These are phyloP conservation scores for Aspergillus tamarii DNA, from an alignment of 2,329 filamentous ascomycete genomes.

Conservation along the genomic window DNA sequence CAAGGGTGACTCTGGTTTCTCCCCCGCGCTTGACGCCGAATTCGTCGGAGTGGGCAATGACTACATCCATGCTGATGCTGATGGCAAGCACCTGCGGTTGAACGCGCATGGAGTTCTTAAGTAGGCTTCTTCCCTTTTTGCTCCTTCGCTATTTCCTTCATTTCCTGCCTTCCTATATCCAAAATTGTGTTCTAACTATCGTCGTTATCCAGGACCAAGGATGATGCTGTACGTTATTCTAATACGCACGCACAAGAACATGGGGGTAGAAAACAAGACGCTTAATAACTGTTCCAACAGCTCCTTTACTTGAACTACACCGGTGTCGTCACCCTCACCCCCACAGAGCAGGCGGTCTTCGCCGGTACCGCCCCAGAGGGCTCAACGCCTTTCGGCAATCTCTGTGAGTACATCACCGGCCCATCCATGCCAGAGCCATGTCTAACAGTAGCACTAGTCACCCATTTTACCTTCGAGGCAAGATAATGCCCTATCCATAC, in stretches of 20 bases:
- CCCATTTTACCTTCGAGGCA: conserved; percentile 43
- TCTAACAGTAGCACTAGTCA: conserved; percentile 31
- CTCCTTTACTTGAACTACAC: conserved; percentile 47
- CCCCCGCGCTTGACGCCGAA: conserved; percentile 41
- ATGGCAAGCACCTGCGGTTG: conserved; percentile 43
- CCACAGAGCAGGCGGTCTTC: conserved; percentile 38
- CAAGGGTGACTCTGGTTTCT: conserved; percentile 39
- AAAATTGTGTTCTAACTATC: conserved; percentile 4
- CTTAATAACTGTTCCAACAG: conserved; percentile 19
- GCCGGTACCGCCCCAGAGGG: conserved; percentile 33
- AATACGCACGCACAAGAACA: not conserved
- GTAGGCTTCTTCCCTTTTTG: conserved; percentile 29
- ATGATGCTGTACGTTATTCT: conserved; percentile 33
- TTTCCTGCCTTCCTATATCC: not conserved
- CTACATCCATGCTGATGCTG: conserved; percentile 47
- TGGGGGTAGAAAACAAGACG: not conserved
- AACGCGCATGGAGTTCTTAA: conserved; percentile 45
- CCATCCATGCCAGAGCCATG: not conserved
- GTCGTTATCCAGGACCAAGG: conserved; percentile 31
- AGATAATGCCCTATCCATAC: not conserved
- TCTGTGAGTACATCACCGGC: conserved; percentile 36
- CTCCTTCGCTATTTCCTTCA: not conserved
- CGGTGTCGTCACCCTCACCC: conserved; percentile 41
- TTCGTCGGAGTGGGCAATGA: conserved; percentile 45
- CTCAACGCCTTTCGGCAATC: conserved; percentile 43